phyloP scores from a whole-genome alignment of 129 eudicot species.

The Helichrysum umbraculigerum region DNA sequence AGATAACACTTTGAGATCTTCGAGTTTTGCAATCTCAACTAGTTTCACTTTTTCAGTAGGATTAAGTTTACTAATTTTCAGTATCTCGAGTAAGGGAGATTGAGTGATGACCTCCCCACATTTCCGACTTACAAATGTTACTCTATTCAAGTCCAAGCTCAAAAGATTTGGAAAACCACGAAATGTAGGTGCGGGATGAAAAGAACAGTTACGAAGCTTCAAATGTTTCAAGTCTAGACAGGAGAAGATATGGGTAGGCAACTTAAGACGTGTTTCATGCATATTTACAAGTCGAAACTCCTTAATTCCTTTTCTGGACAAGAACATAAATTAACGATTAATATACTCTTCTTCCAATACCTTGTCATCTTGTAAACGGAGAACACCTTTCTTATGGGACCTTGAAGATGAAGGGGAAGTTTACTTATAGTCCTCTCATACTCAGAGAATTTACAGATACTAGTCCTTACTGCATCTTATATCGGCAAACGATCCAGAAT shows the following conservation, averaged over 20 bases:
- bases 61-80: neutral
- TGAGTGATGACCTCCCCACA: neutral
- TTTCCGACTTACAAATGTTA: neutral
- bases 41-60: neutral
- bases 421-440: neutral
- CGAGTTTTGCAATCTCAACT: neutral
- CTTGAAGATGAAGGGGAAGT: neutral
- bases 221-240: constrained; percentile 22
- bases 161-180: constrained; percentile 23
- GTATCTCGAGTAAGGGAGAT: constrained; percentile 17
- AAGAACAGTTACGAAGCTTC: neutral
- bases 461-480: too few species aligned
- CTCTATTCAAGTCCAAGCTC: neutral
- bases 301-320: neutral
- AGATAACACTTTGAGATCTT: neutral
- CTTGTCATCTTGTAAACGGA: neutral
- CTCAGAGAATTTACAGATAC: neutral
- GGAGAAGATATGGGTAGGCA: constrained; percentile 15
- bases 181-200: neutral
- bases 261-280: neutral
- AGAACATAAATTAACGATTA: neutral
- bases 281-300: neutral
- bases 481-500: too few species aligned
- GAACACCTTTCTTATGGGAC: constrained; percentile 11
- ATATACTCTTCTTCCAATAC: neutral